phyloP scores from a whole-genome alignment of 164 flowering plant species.

The Kingdonia uniflora region DNA sequence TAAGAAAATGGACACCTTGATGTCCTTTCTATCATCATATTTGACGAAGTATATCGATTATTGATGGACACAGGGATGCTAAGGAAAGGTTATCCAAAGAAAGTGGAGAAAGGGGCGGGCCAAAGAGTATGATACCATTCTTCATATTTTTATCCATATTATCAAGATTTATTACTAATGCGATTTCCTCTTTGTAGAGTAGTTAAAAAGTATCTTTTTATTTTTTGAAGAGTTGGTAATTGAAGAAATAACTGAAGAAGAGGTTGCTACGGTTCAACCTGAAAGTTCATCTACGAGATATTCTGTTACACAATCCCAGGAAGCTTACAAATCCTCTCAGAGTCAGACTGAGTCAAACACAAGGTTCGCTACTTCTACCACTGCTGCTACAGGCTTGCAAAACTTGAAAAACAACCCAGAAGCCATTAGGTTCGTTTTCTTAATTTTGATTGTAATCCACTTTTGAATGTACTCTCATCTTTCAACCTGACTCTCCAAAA shows the following conservation, averaged over 20 bases:
- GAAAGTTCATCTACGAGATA: slow-evolving; percentile 17
- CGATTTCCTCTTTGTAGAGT: too few relatives aligned
- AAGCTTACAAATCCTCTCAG: slow-evolving; percentile 15
- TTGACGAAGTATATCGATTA: too few relatives aligned
- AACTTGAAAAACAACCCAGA: slow-evolving; percentile 65
- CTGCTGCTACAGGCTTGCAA: slow-evolving; percentile 32
- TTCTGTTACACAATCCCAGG: slow-evolving; percentile 25
- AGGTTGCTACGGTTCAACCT: slow-evolving; percentile 16
- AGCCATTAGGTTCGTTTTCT: slow-evolving; percentile 47
- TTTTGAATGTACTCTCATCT: not conserved
- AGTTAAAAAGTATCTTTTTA: too few relatives aligned
- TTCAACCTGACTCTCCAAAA: not conserved
- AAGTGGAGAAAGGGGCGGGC: slow-evolving; percentile 22
- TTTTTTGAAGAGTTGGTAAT: slow-evolving; percentile 49
- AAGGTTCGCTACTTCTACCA: slow-evolving; percentile 14
- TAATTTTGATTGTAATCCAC: not conserved
- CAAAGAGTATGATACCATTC: slow-evolving; percentile 32
- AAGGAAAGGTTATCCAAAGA: slow-evolving; percentile 37
- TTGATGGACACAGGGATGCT: slow-evolving; percentile 39
- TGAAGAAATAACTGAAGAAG: slow-evolving; percentile 89
- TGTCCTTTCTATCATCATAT: too few relatives aligned
- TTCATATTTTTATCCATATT: not conserved
- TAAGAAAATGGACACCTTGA: too few relatives aligned
- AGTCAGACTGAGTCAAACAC: slow-evolving; percentile 11
- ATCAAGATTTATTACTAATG: too few relatives aligned